Conservation (phyloP, 2,329 filamentous ascomycete species). For the Ascocoryne sarcoides region DNA sequence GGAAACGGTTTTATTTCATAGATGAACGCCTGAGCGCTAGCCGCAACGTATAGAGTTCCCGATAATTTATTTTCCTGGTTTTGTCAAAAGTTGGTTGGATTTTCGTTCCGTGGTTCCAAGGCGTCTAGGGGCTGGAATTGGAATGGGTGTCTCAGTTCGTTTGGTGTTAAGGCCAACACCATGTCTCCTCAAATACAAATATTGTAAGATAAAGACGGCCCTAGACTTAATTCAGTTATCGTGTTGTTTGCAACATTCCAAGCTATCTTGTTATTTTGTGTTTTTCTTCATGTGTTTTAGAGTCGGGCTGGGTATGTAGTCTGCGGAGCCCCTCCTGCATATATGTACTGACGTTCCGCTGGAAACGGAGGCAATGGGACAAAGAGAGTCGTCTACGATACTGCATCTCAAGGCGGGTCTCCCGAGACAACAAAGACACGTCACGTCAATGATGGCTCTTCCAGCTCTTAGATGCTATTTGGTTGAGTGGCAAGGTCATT, state of each 20-base stretch:
- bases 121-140: not conserved
- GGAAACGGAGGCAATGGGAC: conserved; percentile 19
- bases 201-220: not conserved
- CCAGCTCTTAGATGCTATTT: conserved; percentile 15
- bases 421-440: conserved; percentile 30
- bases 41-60: too few species aligned
- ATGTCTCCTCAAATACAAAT: not conserved
- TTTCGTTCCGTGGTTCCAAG: not conserved
- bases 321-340: not conserved
- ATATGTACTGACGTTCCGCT: conserved; percentile 6
- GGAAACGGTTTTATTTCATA: conserved; percentile 47
- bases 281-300: too few species aligned
- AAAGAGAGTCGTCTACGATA: conserved; percentile 24
- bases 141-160: not conserved
- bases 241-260: not conserved
- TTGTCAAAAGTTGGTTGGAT: conserved; percentile 10
- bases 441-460: conserved; percentile 24
- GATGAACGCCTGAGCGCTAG: conserved; percentile 8
- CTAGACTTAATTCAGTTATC: not conserved
- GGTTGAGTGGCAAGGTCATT: conserved; percentile 25
- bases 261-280: not conserved
- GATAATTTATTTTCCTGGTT: conserved; percentile 4
- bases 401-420: conserved; percentile 22
- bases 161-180: not conserved
- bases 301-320: too few species aligned